Evolutionary conservation across 805 yeast species (phyloP).

Genomic region (Metschnikowia borealis): DNA sequence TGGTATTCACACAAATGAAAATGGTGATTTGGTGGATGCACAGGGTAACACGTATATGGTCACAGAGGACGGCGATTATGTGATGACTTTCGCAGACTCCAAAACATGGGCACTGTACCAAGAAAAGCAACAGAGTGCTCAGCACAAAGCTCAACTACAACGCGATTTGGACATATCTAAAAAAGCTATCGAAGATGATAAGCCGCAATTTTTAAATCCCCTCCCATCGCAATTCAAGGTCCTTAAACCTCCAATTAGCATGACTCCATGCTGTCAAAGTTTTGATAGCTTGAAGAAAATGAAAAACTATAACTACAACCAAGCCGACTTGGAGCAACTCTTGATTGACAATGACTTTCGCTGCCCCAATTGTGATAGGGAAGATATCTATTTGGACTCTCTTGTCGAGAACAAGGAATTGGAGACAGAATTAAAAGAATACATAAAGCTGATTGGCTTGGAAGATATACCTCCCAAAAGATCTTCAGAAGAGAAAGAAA

Average conservation of each 20-base stretch:
- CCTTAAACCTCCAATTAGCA: conserved; percentile 62
- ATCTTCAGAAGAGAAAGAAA: conserved; percentile 16
- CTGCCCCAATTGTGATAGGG: conserved; percentile 81
- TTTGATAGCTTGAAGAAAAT: conserved; percentile 55
- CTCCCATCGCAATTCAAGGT: conserved; percentile 41
- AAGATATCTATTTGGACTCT: conserved; percentile 73
- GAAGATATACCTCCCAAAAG: conserved; percentile 26
- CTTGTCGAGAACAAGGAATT: conserved; percentile 59
- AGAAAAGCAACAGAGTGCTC: conserved; percentile 54
- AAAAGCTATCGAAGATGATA: conserved; percentile 28
- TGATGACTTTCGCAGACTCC: conserved; percentile 90
- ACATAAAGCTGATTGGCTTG: conserved; percentile 38
- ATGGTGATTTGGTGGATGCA: conserved; percentile 42
- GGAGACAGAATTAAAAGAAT: conserved; percentile 51
- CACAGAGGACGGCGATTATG: conserved; percentile 93
- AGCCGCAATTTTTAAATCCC: conserved; percentile 61
- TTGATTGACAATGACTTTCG: conserved; percentile 80
- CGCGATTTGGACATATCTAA: conserved; percentile 42
- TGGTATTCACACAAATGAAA: conserved; percentile 35
- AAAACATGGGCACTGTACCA: conserved; percentile 88
- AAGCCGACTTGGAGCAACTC: conserved; percentile 36
- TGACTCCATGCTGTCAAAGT: conserved; percentile 74
- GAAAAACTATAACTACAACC: conserved; percentile 37
- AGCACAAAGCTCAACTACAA: conserved; percentile 45
- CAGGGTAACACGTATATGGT: conserved; percentile 66